Percentiles rank a stretch among this genome's conserved stretches.
Evolutionary conservation across 768 basidiomycete species (phyloP).

Genomic region (Pleurotus platypus): DNA sequence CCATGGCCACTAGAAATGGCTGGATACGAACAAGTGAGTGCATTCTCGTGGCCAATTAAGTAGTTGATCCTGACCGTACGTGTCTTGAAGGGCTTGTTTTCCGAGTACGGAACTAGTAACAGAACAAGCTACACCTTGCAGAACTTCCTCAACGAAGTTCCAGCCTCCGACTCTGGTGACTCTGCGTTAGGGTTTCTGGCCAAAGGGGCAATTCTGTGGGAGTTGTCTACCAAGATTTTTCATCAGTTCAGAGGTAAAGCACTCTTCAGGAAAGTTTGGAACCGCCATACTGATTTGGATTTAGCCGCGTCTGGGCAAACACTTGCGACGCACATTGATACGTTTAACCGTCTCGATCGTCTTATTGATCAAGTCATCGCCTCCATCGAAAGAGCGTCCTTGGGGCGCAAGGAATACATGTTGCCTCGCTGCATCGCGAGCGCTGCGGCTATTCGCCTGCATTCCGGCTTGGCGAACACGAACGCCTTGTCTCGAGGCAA

Average conservation of each 20-base stretch:
- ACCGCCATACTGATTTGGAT: not conserved
- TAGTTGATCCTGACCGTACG: too few relatives aligned
- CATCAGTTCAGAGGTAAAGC: constrained; percentile 15
- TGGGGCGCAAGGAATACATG: constrained; percentile 16
- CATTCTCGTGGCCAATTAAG: not conserved
- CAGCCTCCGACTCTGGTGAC: constrained; percentile 17
- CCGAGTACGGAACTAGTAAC: not conserved
- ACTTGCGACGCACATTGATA: not conserved
- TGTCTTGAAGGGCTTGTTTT: too few relatives aligned
- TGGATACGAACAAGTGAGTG: constrained; percentile 28
- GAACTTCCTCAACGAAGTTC: constrained; percentile 16
- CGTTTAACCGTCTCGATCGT: constrained; percentile 18
- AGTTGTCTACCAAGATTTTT: constrained; percentile 25
- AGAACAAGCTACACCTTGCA: constrained; percentile 18
- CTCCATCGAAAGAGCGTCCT: constrained; percentile 7
- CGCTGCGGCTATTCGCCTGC: constrained; percentile 33
- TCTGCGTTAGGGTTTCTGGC: constrained; percentile 20
- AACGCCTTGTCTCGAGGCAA: not conserved
- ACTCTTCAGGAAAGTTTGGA: too few relatives aligned
- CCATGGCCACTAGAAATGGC: constrained; percentile 36
- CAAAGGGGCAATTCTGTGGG: constrained; percentile 28
- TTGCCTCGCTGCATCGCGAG: constrained; percentile 31
- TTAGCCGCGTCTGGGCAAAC: constrained; percentile 6
- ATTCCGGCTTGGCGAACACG: constrained; percentile 8
- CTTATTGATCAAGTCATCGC: constrained; percentile 18